Conservation (phyloP, 306 rosid species). For the Begonia fuchsioides region DNA sequence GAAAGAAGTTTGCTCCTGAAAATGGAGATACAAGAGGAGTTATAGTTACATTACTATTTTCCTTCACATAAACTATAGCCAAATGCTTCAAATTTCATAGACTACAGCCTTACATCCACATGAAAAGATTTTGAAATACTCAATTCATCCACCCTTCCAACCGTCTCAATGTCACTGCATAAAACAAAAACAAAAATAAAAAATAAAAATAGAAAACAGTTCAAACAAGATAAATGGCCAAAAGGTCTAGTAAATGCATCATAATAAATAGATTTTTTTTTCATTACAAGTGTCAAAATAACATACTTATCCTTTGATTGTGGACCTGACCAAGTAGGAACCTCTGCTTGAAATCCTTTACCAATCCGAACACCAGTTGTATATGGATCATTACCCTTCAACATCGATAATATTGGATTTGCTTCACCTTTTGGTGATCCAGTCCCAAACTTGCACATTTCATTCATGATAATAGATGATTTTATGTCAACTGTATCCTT, state of each 20-base stretch:
- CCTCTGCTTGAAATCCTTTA: slow-evolving; percentile 89
- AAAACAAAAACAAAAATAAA: slow-evolving; percentile 11
- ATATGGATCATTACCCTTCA: slow-evolving; percentile 41
- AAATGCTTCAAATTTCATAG: slow-evolving; percentile 8
- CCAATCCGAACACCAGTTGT: slow-evolving; percentile 62
- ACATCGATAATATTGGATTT: slow-evolving; percentile 41
- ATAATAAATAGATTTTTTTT: no score
- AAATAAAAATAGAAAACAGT: slow-evolving; percentile 1
- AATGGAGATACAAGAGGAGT: neutral
- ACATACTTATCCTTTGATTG: slow-evolving; percentile 28
- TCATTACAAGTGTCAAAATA: neutral
- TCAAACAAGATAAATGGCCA: no score
- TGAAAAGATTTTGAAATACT: slow-evolving; percentile 26
- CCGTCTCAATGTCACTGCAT: slow-evolving; percentile 38
- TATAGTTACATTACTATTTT: neutral
- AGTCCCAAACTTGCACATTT: slow-evolving; percentile 25
- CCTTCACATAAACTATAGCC: neutral
- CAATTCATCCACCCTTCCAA: slow-evolving; percentile 38
- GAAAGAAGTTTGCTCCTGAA: slow-evolving; percentile 31
- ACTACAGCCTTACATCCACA: slow-evolving; percentile 25
- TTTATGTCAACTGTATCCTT: slow-evolving; percentile 24
- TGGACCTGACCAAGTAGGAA: slow-evolving; percentile 71
- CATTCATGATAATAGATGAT: slow-evolving; percentile 27
- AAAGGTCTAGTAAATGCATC: no score
- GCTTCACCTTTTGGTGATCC: slow-evolving; percentile 30